Percentiles rank a stretch among this genome's conserved stretches.
Evolutionary conservation across 495 filamentous ascomycete genomes (phyloP).

Genomic region (Aspergillus coremiiformis): DNA sequence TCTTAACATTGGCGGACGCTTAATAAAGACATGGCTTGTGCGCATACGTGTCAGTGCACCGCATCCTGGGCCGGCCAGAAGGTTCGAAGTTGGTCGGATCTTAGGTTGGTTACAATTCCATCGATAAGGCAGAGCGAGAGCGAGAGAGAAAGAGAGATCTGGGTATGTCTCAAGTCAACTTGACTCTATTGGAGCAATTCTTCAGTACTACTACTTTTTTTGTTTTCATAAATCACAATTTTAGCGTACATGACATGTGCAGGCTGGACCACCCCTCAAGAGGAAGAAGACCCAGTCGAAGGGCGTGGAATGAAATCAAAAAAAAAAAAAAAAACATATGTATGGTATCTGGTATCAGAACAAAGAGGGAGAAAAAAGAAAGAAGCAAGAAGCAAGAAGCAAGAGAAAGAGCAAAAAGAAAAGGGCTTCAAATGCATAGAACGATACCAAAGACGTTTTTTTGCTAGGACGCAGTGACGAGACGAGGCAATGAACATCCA

Average conservation of each 20-base stretch:
- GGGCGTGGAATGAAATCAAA: slow-evolving; percentile 8
- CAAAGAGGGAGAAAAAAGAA: slow-evolving; percentile 7
- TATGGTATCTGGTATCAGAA: slow-evolving; percentile 37
- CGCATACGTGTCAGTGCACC: neutral
- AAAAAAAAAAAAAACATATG: slow-evolving; percentile 13
- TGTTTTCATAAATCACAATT: slow-evolving; percentile 8
- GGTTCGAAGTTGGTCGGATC: neutral
- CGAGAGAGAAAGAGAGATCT: no score
- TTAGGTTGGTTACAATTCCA: no score
- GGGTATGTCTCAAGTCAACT: no score
- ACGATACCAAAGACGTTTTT: slow-evolving; percentile 1
- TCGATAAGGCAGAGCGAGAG: neutral
- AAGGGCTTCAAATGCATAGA: slow-evolving; percentile 6
- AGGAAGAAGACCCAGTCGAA: neutral
- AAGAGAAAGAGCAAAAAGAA: neutral
- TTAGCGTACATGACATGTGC: slow-evolving; percentile 16
- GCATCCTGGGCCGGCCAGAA: neutral
- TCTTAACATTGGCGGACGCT: neutral
- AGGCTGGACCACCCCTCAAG: slow-evolving; percentile 1
- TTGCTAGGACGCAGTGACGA: slow-evolving; percentile 3
- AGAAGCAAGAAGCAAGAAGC: slow-evolving; percentile 12
- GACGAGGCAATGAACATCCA: slow-evolving; percentile 8
- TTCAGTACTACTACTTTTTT: neutral
- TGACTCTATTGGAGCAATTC: neutral
- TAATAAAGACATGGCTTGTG: neutral